Evolutionary conservation across 306 rosid species (phyloP).

Genomic region (Trifolium fragiferum): DNA sequence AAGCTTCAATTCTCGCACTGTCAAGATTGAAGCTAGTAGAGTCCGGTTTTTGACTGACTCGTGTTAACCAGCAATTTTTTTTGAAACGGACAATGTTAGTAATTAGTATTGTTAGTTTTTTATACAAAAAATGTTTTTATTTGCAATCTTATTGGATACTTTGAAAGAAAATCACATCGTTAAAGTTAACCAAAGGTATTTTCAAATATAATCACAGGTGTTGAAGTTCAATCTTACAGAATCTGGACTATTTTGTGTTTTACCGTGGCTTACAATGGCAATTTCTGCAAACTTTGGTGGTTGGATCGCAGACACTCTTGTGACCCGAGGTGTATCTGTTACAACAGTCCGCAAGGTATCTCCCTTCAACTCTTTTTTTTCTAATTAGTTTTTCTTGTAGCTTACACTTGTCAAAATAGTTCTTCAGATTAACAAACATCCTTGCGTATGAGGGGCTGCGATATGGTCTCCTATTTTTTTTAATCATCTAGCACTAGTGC

Average conservation of each 20-base stretch:
- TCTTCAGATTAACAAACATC: background rate
- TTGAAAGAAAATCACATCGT: conserved; percentile 21
- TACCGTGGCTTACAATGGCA: conserved; percentile 97
- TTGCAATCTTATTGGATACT: conserved; percentile 30
- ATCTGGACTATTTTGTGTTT: conserved; percentile 87
- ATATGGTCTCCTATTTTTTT: too few relatives aligned
- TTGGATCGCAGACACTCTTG: conserved; percentile 98
- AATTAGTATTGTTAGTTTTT: background rate
- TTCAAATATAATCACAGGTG: conserved; percentile 62
- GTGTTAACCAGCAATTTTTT: conserved; percentile 14
- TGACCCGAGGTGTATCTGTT: conserved; percentile 80
- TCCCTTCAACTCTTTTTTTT: background rate
- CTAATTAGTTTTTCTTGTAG: background rate
- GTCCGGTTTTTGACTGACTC: conserved; percentile 16
- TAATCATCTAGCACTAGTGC: too few relatives aligned
- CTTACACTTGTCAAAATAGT: background rate
- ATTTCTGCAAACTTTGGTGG: conserved; percentile 96
- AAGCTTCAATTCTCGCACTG: conserved; percentile 15
- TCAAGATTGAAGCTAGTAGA: conserved; percentile 4
- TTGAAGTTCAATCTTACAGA: conserved; percentile 98
- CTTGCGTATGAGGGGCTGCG: too few relatives aligned
- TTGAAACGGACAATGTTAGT: too few relatives aligned
- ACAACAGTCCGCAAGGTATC: conserved; percentile 95
- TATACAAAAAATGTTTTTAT: conserved; percentile 14
- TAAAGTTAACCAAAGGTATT: conserved; percentile 29